Conservation (phyloP, 225 moss, liverwort and hornwort species). For the Marchantia paleacea region DNA sequence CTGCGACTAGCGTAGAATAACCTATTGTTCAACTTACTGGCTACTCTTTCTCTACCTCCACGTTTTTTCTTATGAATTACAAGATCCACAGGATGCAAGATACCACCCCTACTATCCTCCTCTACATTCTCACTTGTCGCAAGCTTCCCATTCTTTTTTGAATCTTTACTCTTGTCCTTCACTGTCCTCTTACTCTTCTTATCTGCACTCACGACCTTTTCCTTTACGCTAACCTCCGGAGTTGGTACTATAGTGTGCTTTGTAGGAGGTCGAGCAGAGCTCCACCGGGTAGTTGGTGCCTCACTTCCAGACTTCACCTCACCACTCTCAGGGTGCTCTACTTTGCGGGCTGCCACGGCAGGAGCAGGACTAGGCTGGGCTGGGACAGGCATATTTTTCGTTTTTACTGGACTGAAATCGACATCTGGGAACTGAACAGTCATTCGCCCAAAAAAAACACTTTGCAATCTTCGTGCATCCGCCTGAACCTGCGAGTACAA, state of each 20-base stretch:
- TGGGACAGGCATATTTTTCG: slow-evolving; percentile 42
- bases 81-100: slow-evolving; percentile 93
- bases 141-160: slow-evolving; percentile 50
- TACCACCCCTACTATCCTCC: slow-evolving; percentile 52
- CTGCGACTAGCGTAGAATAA: slow-evolving; percentile 28
- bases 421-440: slow-evolving; percentile 86
- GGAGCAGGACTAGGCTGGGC: slow-evolving; percentile 30
- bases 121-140: slow-evolving; percentile 48
- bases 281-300: slow-evolving; percentile 34
- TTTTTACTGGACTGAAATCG: slow-evolving; percentile 77
- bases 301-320: slow-evolving; percentile 32
- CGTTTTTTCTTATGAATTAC: slow-evolving; percentile 96
- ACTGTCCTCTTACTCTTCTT: slow-evolving; percentile 59
- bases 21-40: slow-evolving; percentile 56
- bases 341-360: slow-evolving; percentile 51
- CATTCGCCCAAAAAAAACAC: slow-evolving; percentile 86
- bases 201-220: slow-evolving; percentile 24
- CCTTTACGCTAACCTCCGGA: slow-evolving; percentile 21
- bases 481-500: slow-evolving; percentile 68
- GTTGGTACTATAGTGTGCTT: slow-evolving; percentile 25
- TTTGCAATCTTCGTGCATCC: slow-evolving; percentile 82
- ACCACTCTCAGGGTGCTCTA: slow-evolving; percentile 34
- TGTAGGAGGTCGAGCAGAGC: slow-evolving; percentile 49
- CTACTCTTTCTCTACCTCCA: slow-evolving; percentile 88
- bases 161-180: slow-evolving; percentile 44